A percentile compares a stretch with the other conserved stretches of the same genome.
phyloP scores from a whole-genome alignment of 768 basidiomycete genomes.

The Collybiopsis confluens region DNA sequence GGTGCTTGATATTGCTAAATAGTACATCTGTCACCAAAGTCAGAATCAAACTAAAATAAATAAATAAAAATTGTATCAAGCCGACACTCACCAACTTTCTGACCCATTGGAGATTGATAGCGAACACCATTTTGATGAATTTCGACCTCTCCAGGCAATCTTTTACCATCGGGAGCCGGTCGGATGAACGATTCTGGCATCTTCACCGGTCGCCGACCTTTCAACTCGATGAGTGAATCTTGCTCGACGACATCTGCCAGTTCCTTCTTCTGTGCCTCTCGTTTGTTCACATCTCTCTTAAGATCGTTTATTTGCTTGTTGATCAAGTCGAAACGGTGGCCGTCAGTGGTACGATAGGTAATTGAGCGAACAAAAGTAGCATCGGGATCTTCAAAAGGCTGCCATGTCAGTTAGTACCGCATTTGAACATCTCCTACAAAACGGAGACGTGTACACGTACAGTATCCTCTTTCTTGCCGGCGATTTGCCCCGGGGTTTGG shows the following conservation, averaged over 20 bases:
- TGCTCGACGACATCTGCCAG: constrained; percentile 98
- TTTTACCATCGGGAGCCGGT: constrained; percentile 92
- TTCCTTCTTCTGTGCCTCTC: constrained; percentile 96
- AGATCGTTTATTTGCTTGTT: constrained; percentile 91
- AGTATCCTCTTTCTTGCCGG: constrained; percentile 98
- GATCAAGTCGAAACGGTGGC: constrained; percentile 82
- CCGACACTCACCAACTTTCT: constrained; percentile 77
- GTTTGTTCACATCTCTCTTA: constrained; percentile 95
- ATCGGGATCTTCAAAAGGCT: constrained; percentile 97
- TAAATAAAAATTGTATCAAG: background rate
- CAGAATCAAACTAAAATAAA: background rate
- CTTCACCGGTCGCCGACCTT: constrained; percentile 80
- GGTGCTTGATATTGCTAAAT: constrained; percentile 96
- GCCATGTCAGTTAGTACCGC: constrained; percentile 3
- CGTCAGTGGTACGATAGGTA: constrained; percentile 88
- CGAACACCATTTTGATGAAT: constrained; percentile 97
- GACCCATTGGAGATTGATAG: constrained; percentile 83
- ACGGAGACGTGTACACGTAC: constrained; percentile 37
- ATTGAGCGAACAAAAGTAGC: constrained; percentile 95
- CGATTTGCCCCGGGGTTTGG: constrained; percentile 95
- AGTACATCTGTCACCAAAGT: constrained; percentile 62
- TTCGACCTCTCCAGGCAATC: constrained; percentile 95
- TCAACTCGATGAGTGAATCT: constrained; percentile 82
- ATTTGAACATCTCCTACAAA: background rate
- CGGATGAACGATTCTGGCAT: constrained; percentile 91